phyloP scores from a whole-genome alignment of 1,284 basidiomycete genomes.

The Puccinia horiana region DNA sequence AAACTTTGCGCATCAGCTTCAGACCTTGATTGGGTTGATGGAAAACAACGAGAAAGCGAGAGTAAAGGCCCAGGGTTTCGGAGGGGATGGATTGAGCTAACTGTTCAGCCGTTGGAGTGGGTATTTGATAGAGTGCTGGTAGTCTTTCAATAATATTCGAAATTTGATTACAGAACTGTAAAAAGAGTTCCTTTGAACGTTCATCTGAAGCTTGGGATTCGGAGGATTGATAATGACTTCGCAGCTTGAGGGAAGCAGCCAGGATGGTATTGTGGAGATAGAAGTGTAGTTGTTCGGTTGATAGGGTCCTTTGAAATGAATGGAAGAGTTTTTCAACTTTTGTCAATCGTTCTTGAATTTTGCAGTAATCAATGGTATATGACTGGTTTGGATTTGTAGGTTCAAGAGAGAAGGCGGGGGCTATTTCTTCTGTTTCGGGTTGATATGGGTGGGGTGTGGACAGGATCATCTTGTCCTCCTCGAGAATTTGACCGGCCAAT shows the following conservation, averaged over 20 bases:
- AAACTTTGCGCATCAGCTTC: conserved; percentile 48
- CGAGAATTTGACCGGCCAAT: neutral
- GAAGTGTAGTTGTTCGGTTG: conserved; percentile 12
- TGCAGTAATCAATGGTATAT: neutral
- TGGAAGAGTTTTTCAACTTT: conserved; percentile 27
- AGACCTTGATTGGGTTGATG: conserved; percentile 40
- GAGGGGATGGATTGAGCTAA: conserved; percentile 33
- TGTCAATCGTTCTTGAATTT: conserved; percentile 5
- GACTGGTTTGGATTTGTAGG: neutral
- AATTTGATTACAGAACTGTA: neutral
- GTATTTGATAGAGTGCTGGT: conserved; percentile 12
- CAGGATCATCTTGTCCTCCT: neutral
- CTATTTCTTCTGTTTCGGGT: too few relatives aligned
- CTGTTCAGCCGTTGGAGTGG: conserved; percentile 36
- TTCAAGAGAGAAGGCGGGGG: neutral
- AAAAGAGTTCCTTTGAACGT: neutral
- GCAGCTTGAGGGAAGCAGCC: conserved; percentile 17
- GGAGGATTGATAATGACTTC: neutral
- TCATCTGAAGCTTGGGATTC: neutral
- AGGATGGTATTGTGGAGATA: conserved; percentile 31
- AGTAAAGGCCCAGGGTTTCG: conserved; percentile 29
- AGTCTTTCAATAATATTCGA: conserved; percentile 31
- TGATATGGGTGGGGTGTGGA: neutral
- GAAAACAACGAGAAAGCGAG: conserved; percentile 33
- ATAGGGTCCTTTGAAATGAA: neutral